Evolutionary conservation across 2,329 filamentous ascomycete genomes (phyloP), one percentile per base, ranked within the genome.

Genomic region (Tothia fuscella): DNA sequence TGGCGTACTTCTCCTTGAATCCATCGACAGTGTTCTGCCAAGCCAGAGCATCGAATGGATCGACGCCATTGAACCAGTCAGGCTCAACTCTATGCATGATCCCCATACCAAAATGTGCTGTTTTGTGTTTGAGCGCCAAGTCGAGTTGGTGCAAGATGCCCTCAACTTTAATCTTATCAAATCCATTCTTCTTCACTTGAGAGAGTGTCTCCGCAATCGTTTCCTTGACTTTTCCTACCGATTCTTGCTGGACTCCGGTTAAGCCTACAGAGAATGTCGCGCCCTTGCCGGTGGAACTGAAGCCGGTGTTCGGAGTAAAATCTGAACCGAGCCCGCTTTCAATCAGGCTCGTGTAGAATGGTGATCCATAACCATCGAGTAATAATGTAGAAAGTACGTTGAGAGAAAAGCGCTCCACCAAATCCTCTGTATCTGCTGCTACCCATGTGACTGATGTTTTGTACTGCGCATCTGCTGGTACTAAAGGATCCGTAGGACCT

Each of bases 371-470:
- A 4, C 91, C 91, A 57, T 94, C 88, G 65, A 93, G 80, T 7
- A 98, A 65, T 13, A 98, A 65, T 2, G 82, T 86, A 3, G 85
- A 85, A 25, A 96, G 65, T 6, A 98, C 71, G 3, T 82, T 78
- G 4, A 95, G 62, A 0, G 86, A 85, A 59, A 96, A 96, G 0
- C 84, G 87, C 60, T 98, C 88, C 1, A 93, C 67, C 5, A 91
- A 72, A 52, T 98, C 76, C 1, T 78, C 75, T 0, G 84, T 81
- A 50, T 94, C 81, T 30, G 87, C 85, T 57, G 87, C 80, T 22
- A 93, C 69, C 91, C 91, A 98, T 1, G 89, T 93, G 0, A 89
- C 76, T 0, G 89, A 96, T 0, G 87, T 94, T 64, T 96, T 96
- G 63, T 78, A 83, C 58, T 98, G 91, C 55, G 85, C 83, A 53